Percentiles rank a stretch among this genome's conserved stretches.
Evolutionary conservation across 768 basidiomycete genomes (phyloP).

Genomic region (Lactarius tabidus): DNA sequence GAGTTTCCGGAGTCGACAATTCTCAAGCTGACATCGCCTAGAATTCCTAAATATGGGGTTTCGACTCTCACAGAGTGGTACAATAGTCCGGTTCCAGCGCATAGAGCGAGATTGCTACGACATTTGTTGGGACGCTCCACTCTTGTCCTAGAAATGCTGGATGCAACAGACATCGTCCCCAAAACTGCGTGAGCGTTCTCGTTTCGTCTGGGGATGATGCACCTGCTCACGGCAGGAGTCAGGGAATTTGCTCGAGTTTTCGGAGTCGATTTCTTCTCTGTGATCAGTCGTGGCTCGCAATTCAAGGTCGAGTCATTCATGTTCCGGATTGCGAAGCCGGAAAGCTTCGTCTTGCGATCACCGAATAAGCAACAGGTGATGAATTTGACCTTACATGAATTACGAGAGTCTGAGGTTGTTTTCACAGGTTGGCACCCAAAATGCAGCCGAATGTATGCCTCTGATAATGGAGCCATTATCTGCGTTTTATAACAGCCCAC

Average conservation of each 20-base stretch:
- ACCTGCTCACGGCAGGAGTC: conserved; percentile 1
- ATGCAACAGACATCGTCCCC: conserved; percentile 74
- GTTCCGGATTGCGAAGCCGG: conserved; percentile 96
- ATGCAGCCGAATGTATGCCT: conserved; percentile 94
- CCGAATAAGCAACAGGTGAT: conserved; percentile 80
- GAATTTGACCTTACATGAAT: background rate
- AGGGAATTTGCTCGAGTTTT: conserved; percentile 98
- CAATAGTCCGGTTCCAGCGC: conserved; percentile 59
- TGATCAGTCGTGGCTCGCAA: conserved; percentile 91
- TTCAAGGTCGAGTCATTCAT: conserved; percentile 99
- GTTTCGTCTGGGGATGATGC: background rate
- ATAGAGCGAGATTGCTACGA: conserved; percentile 50
- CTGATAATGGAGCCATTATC: conserved; percentile 94
- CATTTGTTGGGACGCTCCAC: conserved; percentile 63
- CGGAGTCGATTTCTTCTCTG: conserved; percentile 95
- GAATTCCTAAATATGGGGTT: conserved; percentile 22
- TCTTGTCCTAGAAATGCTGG: conserved; percentile 75
- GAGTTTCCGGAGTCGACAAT: conserved; percentile 20
- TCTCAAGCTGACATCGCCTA: conserved; percentile 5
- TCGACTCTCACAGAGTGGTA: conserved; percentile 54
- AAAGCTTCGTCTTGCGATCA: conserved; percentile 85
- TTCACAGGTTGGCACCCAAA: conserved; percentile 85
- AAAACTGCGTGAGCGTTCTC: conserved; percentile 73
- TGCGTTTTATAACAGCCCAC: conserved; percentile 87
- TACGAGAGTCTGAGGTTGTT: background rate